Conservation (phyloP, 1,284 basidiomycete species). For the Crepidotus sp. region DNA sequence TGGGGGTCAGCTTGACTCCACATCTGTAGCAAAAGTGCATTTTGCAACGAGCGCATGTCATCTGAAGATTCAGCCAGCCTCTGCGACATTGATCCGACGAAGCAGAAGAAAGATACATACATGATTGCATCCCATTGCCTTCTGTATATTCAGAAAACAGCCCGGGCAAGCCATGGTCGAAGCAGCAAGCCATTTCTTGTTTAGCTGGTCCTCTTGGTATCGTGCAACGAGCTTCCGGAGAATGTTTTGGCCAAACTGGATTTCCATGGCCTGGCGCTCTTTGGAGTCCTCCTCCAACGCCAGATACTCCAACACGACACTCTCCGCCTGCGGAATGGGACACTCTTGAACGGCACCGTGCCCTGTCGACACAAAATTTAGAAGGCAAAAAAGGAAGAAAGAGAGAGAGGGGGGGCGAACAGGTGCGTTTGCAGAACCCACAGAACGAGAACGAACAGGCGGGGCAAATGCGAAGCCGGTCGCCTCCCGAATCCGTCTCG, state of each 20-base stretch:
- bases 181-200: conserved; percentile 52
- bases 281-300: conserved; percentile 40
- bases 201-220: conserved; percentile 60
- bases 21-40: conserved; percentile 79
- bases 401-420: conserved; percentile 29
- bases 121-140: conserved; percentile 69
- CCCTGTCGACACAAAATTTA: conserved; percentile 32
- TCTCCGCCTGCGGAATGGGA: conserved; percentile 50
- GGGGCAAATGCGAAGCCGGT: conserved; percentile 57
- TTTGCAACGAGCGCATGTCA: conserved; percentile 51
- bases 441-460: conserved; percentile 65
- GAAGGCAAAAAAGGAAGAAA: conserved; percentile 1
- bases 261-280: conserved; percentile 43
- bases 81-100: background rate
- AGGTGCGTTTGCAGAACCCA: conserved; percentile 63
- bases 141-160: conserved; percentile 64
- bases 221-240: conserved; percentile 46
- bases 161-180: conserved; percentile 64
- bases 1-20: conserved; percentile 39
- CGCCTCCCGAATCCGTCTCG: conserved; percentile 55
- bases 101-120: conserved; percentile 40
- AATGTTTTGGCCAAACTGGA: conserved; percentile 50
- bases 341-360: conserved; percentile 67
- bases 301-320: conserved; percentile 56
- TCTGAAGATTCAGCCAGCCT: conserved; percentile 33